phyloP scores from a whole-genome alignment of 1,284 basidiomycete species.

The Cutaneotrichosporon mucoides region DNA sequence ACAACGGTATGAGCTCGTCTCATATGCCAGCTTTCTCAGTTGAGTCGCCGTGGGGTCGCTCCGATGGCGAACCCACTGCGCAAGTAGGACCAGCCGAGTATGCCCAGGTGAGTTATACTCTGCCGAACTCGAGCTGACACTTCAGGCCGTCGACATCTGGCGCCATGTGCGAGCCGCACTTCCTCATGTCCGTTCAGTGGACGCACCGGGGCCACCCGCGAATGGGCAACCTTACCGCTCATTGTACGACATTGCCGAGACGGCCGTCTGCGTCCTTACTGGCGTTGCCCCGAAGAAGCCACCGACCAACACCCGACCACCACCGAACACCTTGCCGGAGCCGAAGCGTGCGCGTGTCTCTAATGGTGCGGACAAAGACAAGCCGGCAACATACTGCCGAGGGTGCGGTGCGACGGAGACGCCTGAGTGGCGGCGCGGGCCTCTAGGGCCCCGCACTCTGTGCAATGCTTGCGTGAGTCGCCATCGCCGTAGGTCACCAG shows the following conservation, averaged over 20 bases:
- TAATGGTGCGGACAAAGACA: constrained; percentile 17
- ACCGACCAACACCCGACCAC: not conserved
- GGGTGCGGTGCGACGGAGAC: constrained; percentile 49
- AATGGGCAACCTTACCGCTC: constrained; percentile 25
- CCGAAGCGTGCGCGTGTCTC: too few species aligned
- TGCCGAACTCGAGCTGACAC: not conserved
- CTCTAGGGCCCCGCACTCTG: constrained; percentile 47
- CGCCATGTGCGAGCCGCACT: constrained; percentile 25
- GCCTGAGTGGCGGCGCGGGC: constrained; percentile 49
- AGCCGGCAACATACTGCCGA: constrained; percentile 34
- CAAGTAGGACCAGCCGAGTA: constrained; percentile 28
- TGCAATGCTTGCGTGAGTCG: constrained; percentile 49
- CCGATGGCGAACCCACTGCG: not conserved
- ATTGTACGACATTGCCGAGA: constrained; percentile 27
- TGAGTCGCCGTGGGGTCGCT: too few species aligned
- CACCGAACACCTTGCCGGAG: too few species aligned
- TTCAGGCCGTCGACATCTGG: constrained; percentile 26
- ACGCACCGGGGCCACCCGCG: constrained; percentile 3
- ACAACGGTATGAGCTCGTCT: too few species aligned
- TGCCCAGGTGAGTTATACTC: constrained; percentile 25
- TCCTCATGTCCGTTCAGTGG: constrained; percentile 25
- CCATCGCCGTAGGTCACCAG: too few species aligned
- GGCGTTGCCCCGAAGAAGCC: constrained; percentile 13
- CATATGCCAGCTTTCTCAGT: too few species aligned
- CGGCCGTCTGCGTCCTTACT: constrained; percentile 24